Conservation (phyloP, 805 yeast species). For the Schwanniomyces pseudopolymorphus region DNA sequence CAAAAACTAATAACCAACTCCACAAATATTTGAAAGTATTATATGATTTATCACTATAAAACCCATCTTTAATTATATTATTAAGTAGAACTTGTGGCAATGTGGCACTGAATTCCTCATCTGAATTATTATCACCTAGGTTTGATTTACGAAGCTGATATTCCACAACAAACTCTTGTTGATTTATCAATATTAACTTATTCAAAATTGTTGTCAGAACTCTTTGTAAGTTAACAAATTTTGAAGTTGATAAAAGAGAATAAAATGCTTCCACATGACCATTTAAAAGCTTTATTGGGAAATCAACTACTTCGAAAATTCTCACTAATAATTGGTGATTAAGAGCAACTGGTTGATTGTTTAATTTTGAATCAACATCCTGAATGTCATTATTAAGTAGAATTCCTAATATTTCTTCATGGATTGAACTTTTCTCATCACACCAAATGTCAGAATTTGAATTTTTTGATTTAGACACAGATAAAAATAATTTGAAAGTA, state of each 20-base stretch:
- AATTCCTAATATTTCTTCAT: conserved; percentile 45
- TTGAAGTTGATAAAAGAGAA: conserved; percentile 19
- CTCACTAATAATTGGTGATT: conserved; percentile 37
- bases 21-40: conserved; percentile 49
- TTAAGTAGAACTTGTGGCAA: conserved; percentile 45
- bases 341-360: conserved; percentile 26
- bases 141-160: conserved; percentile 52
- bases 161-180: conserved; percentile 62
- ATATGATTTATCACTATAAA: conserved; percentile 12
- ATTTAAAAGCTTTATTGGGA: conserved; percentile 17
- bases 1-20: conserved; percentile 66
- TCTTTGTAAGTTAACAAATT: conserved; percentile 38
- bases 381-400: conserved; percentile 27
- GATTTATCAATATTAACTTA: conserved; percentile 42
- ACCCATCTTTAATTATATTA: conserved; percentile 22
- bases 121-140: conserved; percentile 15
- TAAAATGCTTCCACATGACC: conserved; percentile 37
- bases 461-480: conserved; percentile 18
- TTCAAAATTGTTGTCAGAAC: conserved; percentile 40
- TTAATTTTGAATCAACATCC: conserved; percentile 22
- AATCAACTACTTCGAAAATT: conserved; percentile 20
- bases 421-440: conserved; percentile 35
- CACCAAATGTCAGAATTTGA: conserved; percentile 22
- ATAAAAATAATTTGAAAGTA: conserved; percentile 44
- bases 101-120: conserved; percentile 19